A percentile compares a stretch with the other conserved stretches of the same genome.
Evolutionary conservation across 2,329 filamentous ascomycete genomes (phyloP).

Genomic region (Colletotrichum tofieldiae): DNA sequence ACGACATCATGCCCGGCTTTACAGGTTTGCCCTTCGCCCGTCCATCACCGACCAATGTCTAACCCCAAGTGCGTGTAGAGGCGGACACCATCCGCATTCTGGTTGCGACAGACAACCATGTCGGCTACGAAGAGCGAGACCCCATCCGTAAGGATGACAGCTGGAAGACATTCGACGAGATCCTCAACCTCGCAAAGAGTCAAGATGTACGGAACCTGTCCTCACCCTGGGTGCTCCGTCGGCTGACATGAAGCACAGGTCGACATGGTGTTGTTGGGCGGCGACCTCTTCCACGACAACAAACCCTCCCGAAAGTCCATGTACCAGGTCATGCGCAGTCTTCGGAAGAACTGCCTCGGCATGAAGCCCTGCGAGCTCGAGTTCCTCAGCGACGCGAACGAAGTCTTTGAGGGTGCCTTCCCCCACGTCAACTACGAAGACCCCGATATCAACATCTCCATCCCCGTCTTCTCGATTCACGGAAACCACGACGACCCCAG

Average conservation of each 20-base stretch:
- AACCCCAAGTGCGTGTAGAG: slow-evolving; percentile 52
- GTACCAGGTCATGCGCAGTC: slow-evolving; percentile 96
- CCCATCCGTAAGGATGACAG: slow-evolving; percentile 96
- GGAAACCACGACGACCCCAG: slow-evolving; percentile 98
- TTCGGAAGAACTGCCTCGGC: slow-evolving; percentile 93
- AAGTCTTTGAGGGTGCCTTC: slow-evolving; percentile 91
- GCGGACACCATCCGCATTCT: slow-evolving; percentile 95
- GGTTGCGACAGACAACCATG: slow-evolving; percentile 96
- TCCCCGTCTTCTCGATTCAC: slow-evolving; percentile 98
- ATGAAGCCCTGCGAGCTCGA: slow-evolving; percentile 97
- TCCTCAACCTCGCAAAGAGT: slow-evolving; percentile 89
- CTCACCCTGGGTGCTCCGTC: neutral
- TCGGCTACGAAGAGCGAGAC: slow-evolving; percentile 95
- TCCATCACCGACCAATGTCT: neutral
- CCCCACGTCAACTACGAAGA: slow-evolving; percentile 98
- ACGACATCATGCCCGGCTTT: slow-evolving; percentile 30
- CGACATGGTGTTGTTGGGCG: slow-evolving; percentile 96
- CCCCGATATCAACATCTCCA: slow-evolving; percentile 95
- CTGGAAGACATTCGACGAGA: slow-evolving; percentile 96
- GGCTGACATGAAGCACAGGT: slow-evolving; percentile 63
- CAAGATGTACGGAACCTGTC: slow-evolving; percentile 74
- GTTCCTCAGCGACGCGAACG: slow-evolving; percentile 92
- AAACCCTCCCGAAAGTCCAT: slow-evolving; percentile 96
- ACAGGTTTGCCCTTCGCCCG: slow-evolving; percentile 31
- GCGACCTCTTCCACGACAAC: slow-evolving; percentile 98